Evolutionary conservation across 805 yeast species (phyloP).

Genomic region (Maudiozyma pseudohumilis): DNA sequence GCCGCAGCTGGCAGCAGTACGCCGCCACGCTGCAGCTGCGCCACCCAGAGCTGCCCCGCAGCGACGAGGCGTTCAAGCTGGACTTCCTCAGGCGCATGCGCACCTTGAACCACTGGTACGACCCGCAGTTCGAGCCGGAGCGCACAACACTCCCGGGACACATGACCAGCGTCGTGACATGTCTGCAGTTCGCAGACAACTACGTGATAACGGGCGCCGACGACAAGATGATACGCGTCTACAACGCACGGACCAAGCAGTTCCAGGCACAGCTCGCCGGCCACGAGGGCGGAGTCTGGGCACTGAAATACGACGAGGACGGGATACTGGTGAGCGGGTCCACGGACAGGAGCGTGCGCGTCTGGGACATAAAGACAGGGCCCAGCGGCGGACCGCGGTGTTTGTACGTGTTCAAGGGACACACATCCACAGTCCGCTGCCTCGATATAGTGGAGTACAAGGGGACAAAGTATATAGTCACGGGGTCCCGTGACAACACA

Average conservation of each 20-base stretch:
- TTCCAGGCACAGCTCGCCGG: slow-evolving; percentile 58
- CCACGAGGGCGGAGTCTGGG: slow-evolving; percentile 99
- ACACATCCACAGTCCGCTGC: slow-evolving; percentile 87
- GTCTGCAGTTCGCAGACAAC: slow-evolving; percentile 86
- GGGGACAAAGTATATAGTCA: slow-evolving; percentile 61
- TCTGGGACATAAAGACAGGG: slow-evolving; percentile 84
- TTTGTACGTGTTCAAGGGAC: slow-evolving; percentile 86
- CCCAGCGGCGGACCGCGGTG: too few relatives aligned
- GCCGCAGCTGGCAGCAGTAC: slow-evolving; percentile 36
- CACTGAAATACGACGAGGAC: slow-evolving; percentile 79
- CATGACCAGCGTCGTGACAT: slow-evolving; percentile 81
- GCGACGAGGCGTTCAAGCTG: slow-evolving; percentile 33
- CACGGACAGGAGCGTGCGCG: slow-evolving; percentile 86
- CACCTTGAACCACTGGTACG: slow-evolving; percentile 71
- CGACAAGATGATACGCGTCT: slow-evolving; percentile 71
- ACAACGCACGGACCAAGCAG: slow-evolving; percentile 64
- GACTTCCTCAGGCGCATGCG: slow-evolving; percentile 63
- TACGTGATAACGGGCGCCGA: slow-evolving; percentile 89
- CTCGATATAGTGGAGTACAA: slow-evolving; percentile 68
- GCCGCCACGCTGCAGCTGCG: slow-evolving; percentile 16
- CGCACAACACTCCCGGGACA: slow-evolving; percentile 59
- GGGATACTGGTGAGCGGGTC: slow-evolving; percentile 73
- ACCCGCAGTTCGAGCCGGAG: slow-evolving; percentile 57
- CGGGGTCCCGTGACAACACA: slow-evolving; percentile 74
- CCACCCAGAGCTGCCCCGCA: slow-evolving; percentile 20